Conservation (phyloP, 2,329 filamentous ascomycete genomes). For the Calonectria pseudoreteaudii region DNA sequence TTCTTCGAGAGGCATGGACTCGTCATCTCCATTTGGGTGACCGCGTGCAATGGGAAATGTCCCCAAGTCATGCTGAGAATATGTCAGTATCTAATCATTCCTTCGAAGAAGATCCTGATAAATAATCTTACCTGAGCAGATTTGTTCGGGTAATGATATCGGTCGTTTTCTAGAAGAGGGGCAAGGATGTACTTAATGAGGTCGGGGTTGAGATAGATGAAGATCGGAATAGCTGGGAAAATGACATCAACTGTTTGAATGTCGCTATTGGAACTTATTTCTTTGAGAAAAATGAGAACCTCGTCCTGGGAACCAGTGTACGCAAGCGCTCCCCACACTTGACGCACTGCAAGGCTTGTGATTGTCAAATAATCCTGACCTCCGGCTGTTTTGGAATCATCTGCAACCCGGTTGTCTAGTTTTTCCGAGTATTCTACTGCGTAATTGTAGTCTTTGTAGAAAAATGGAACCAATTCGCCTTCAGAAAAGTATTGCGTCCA, state of each 20-base stretch:
- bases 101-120: neutral
- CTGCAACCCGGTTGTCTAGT: constrained; percentile 77
- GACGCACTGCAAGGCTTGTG: constrained; percentile 80
- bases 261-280: constrained; percentile 90
- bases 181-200: constrained; percentile 70
- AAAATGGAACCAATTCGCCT: constrained; percentile 75
- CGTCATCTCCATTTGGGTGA: constrained; percentile 76
- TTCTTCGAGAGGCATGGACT: constrained; percentile 82
- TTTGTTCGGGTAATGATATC: constrained; percentile 73
- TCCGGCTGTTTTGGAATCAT: constrained; percentile 74
- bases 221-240: constrained; percentile 84
- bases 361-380: constrained; percentile 81
- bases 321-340: constrained; percentile 81
- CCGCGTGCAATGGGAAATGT: constrained; percentile 78
- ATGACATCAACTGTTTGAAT: constrained; percentile 91
- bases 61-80: constrained; percentile 76
- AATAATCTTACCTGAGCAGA: constrained; percentile 4
- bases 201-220: constrained; percentile 81
- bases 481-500: constrained; percentile 80
- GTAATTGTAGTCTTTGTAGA: constrained; percentile 78
- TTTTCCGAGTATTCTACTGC: constrained; percentile 68
- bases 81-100: neutral
- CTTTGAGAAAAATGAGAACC: constrained; percentile 85
- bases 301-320: constrained; percentile 77
- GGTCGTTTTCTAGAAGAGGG: constrained; percentile 75